These are phyloP conservation scores for Neodidymelliopsis sp. DNA, from an alignment of 2,329 filamentous ascomycete species.

Conservation along the genomic window DNA sequence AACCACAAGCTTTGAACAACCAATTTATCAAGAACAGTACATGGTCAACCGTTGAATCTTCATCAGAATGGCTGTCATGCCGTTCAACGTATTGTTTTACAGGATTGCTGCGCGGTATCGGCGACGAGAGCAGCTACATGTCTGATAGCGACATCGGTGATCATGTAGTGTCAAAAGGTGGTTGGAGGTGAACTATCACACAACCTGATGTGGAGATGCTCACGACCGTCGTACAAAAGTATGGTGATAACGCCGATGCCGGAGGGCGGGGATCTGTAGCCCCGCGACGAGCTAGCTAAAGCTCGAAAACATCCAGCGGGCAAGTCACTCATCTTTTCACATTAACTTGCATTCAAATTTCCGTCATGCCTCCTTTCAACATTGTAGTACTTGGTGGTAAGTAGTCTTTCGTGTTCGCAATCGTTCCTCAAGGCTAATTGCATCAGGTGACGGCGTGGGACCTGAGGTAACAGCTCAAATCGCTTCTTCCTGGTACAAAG, in stretches of 20 bases:
- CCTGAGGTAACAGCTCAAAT: slow-evolving; percentile 46
- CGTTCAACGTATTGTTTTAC: background rate
- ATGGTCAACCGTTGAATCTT: too few relatives aligned
- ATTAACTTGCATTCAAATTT: slow-evolving; percentile 4
- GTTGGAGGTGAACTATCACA: background rate
- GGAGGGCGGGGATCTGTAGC: slow-evolving; percentile 12
- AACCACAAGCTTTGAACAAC: too few relatives aligned
- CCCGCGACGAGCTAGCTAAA: slow-evolving; percentile 13
- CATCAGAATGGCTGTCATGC: background rate
- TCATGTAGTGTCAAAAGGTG: too few relatives aligned
- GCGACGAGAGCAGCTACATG: background rate
- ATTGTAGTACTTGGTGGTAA: slow-evolving; percentile 53
- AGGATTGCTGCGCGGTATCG: background rate
- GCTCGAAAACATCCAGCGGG: slow-evolving; percentile 12
- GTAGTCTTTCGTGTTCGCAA: too few relatives aligned
- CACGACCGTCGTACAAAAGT: background rate
- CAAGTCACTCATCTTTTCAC: slow-evolving; percentile 1
- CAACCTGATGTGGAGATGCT: slow-evolving; percentile 1
- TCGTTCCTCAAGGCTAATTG: slow-evolving; percentile 25
- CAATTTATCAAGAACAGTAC: too few relatives aligned
- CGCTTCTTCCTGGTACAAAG: slow-evolving; percentile 6
- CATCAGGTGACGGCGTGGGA: slow-evolving; percentile 50
- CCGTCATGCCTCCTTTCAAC: slow-evolving; percentile 51
- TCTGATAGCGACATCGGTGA: background rate
- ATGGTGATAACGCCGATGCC: slow-evolving; percentile 5